Conservation (phyloP, 2,329 filamentous ascomycete genomes). For the Albifimbria verrucaria region DNA sequence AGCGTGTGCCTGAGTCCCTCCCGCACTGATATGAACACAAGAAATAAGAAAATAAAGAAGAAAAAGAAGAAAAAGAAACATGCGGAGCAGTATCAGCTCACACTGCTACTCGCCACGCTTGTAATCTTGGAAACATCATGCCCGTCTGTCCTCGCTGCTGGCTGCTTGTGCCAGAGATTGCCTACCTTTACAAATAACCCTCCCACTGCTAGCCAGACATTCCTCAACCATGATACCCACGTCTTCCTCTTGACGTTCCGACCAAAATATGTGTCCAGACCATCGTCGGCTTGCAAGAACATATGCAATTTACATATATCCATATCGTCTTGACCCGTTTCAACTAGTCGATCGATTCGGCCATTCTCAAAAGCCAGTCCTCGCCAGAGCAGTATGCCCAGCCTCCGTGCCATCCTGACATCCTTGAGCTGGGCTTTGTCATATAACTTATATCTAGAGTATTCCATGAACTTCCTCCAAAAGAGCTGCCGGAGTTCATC, state of each 20-base stretch:
- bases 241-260: background rate
- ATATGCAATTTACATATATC: constrained; percentile 51
- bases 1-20: too few relatives aligned
- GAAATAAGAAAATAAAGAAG: background rate
- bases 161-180: background rate
- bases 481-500: constrained; percentile 42
- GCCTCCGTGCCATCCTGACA: constrained; percentile 27
- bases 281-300: constrained; percentile 9
- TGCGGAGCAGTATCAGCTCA: background rate
- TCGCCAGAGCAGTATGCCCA: constrained; percentile 61
- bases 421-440: constrained; percentile 6
- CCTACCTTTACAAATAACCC: background rate
- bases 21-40: too few relatives aligned
- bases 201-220: background rate
- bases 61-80: background rate
- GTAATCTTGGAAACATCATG: background rate
- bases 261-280: background rate
- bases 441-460: constrained; percentile 7
- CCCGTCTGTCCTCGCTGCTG: background rate
- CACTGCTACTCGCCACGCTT: background rate
- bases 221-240: background rate
- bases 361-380: constrained; percentile 63
- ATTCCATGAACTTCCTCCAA: constrained; percentile 40
- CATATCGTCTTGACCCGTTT: constrained; percentile 43
- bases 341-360: constrained; percentile 53